phyloP scores from a whole-genome alignment of 2,329 filamentous ascomycete genomes.

The Aspergillus floridensis region DNA sequence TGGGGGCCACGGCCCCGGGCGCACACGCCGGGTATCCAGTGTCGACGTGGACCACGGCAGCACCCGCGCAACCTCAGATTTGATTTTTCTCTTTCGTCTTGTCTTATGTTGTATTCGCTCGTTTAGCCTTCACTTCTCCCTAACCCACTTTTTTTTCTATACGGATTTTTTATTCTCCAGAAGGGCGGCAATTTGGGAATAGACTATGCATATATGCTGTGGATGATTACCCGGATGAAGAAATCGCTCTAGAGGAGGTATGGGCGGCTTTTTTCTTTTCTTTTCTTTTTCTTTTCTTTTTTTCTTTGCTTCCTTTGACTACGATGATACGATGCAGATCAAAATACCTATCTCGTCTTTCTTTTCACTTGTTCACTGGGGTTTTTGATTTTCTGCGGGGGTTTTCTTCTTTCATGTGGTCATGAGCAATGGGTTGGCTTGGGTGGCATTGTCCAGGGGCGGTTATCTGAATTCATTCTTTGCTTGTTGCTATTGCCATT shows the following conservation, averaged over 20 bases:
- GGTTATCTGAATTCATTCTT: slow-evolving; percentile 22
- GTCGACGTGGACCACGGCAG: slow-evolving; percentile 39
- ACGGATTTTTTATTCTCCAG: slow-evolving; percentile 11
- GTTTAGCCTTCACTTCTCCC: slow-evolving; percentile 7
- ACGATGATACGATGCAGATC: slow-evolving; percentile 21
- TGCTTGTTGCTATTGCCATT: slow-evolving; percentile 1
- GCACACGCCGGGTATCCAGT: slow-evolving; percentile 36
- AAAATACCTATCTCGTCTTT: slow-evolving; percentile 14
- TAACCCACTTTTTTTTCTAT: slow-evolving; percentile 4
- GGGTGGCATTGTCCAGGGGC: slow-evolving; percentile 23
- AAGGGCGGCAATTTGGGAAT: slow-evolving; percentile 26
- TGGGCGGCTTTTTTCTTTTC: slow-evolving; percentile 19
- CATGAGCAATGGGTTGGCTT: slow-evolving; percentile 27
- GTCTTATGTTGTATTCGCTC: slow-evolving; percentile 8
- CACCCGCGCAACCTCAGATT: slow-evolving; percentile 39
- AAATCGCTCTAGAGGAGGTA: slow-evolving; percentile 23
- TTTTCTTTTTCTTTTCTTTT: slow-evolving; percentile 8
- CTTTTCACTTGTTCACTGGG: slow-evolving; percentile 4
- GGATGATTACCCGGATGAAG: slow-evolving; percentile 20
- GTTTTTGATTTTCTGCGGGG: slow-evolving; percentile 9
- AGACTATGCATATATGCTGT: slow-evolving; percentile 23
- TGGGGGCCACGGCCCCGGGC: slow-evolving; percentile 25
- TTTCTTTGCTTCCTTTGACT: slow-evolving; percentile 14
- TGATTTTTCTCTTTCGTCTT: slow-evolving; percentile 22
- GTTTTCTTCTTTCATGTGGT: slow-evolving; percentile 23